phyloP scores from a whole-genome alignment of 2,329 filamentous ascomycete species.

The Neoarthrinium moseri region DNA sequence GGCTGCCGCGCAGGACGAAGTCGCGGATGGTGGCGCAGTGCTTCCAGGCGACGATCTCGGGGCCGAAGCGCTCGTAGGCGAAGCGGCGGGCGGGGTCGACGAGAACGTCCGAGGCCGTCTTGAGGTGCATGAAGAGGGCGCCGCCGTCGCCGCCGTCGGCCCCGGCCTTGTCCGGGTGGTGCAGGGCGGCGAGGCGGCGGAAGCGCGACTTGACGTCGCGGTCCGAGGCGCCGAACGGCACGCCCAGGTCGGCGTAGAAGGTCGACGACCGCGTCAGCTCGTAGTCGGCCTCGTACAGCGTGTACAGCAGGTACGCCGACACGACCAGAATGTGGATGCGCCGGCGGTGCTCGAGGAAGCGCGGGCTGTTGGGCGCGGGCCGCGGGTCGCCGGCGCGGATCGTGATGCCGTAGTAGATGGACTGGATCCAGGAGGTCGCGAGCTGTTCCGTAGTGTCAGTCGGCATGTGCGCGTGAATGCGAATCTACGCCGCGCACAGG shows the following conservation, averaged over 20 bases:
- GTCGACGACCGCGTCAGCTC: constrained; percentile 69
- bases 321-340: constrained; percentile 84
- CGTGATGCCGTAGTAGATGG: constrained; percentile 80
- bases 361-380: constrained; percentile 67
- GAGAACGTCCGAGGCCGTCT: constrained; percentile 79
- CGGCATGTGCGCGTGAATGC: neutral
- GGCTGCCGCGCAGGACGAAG: constrained; percentile 66
- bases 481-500: neutral
- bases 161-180: constrained; percentile 83
- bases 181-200: constrained; percentile 66
- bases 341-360: constrained; percentile 72
- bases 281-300: constrained; percentile 88
- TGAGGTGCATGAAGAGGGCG: constrained; percentile 74
- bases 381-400: constrained; percentile 87
- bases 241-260: constrained; percentile 76
- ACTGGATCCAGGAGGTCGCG: constrained; percentile 74
- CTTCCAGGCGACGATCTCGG: constrained; percentile 65
- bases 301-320: constrained; percentile 81
- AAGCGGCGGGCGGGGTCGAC: constrained; percentile 75
- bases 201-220: constrained; percentile 81
- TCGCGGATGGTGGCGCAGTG: constrained; percentile 69
- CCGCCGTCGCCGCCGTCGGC: constrained; percentile 34
- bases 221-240: constrained; percentile 68
- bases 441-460: constrained; percentile 49
- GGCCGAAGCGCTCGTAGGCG: constrained; percentile 87